phyloP scores from a whole-genome alignment of 2,329 filamentous ascomycete genomes.

The Nothopassalora personata region DNA sequence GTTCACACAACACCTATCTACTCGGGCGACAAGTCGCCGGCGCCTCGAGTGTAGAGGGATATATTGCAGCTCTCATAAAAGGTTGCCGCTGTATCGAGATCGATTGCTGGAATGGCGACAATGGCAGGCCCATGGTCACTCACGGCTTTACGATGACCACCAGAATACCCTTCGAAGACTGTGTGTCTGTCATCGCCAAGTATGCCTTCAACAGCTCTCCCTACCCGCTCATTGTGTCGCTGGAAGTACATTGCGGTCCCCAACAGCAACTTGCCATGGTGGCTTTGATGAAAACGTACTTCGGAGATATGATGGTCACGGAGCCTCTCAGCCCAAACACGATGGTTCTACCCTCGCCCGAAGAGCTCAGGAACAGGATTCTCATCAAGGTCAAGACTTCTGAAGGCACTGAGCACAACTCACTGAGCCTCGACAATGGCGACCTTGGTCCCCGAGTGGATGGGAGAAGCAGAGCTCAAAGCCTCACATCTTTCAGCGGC shows the following conservation, averaged over 20 bases:
- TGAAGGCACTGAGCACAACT: constrained; percentile 40
- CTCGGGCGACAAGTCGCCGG: constrained; percentile 85
- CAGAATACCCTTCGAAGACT: constrained; percentile 82
- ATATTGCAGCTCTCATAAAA: constrained; percentile 79
- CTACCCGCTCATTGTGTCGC: constrained; percentile 87
- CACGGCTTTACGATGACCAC: constrained; percentile 88
- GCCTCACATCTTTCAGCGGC: constrained; percentile 70
- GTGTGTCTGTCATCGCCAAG: constrained; percentile 87
- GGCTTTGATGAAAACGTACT: constrained; percentile 77
- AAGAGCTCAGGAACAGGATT: constrained; percentile 76
- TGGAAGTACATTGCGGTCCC: constrained; percentile 87
- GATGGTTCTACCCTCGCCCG: constrained; percentile 72
- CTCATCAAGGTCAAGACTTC: constrained; percentile 93
- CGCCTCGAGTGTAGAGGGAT: constrained; percentile 88
- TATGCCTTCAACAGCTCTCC: constrained; percentile 86
- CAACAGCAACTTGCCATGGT: constrained; percentile 85
- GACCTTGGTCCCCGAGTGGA: constrained; percentile 30
- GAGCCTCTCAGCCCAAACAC: constrained; percentile 66
- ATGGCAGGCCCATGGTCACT: constrained; percentile 82
- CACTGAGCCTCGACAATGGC: constrained; percentile 37
- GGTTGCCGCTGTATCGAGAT: constrained; percentile 95
- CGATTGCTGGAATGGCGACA: constrained; percentile 92
- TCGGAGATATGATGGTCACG: constrained; percentile 72
- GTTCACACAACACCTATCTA: constrained; percentile 97
- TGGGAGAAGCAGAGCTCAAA: constrained; percentile 49